Evolutionary conservation across 441 rosid species (phyloP), one percentile per base, ranked within the genome.

Genomic region (Monsonia emarginata): DNA sequence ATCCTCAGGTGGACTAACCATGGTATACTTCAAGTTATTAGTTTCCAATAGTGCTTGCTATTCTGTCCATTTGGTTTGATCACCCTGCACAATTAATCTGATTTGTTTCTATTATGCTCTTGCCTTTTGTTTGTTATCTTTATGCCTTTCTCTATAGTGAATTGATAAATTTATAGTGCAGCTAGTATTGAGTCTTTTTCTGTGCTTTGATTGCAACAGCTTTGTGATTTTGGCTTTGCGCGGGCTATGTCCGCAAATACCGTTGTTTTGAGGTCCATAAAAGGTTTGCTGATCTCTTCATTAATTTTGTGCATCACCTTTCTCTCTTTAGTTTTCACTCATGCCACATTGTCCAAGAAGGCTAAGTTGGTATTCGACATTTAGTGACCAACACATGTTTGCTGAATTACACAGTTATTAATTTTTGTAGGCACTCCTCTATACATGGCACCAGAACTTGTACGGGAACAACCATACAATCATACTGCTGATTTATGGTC

Each of bases 401-500:
- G 13, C n/a, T 28, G 24, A 66, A 44, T 18, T 59, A 36, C n/a
- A n/a, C n/a, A n/a, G n/a, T 65, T 67, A 30, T n/a, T 59, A 54
- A 63, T 72, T 66, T 78, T 70, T n/a, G n/a, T 75, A 94, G 99
- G 99, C 13, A 91, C 99, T 74, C 99, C 99, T 4, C 70, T 94
- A 63, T 94, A 91, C 83, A 94, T 94, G 99, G 99, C 99, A 34
- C 99, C 97, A 25, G 99, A 94, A 80, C 81, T 94, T 69, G 97
- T 94, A 16, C 79, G 96, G 40, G 99, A 94, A 83, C 96, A 94
- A 78, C 99, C 99, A 11, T 94, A 94, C 81, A 91, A 88, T 77
- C 99, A 91, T 81, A 89, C 96, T 77, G 99, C 88, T 66, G 99
- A 94, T 73, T 77, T 94, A 60, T 94, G 99, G 99, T 94, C 99